Percentiles rank a stretch among this genome's conserved stretches.
Evolutionary conservation across 768 basidiomycete species (phyloP).

Genomic region (Boletus sp.): DNA sequence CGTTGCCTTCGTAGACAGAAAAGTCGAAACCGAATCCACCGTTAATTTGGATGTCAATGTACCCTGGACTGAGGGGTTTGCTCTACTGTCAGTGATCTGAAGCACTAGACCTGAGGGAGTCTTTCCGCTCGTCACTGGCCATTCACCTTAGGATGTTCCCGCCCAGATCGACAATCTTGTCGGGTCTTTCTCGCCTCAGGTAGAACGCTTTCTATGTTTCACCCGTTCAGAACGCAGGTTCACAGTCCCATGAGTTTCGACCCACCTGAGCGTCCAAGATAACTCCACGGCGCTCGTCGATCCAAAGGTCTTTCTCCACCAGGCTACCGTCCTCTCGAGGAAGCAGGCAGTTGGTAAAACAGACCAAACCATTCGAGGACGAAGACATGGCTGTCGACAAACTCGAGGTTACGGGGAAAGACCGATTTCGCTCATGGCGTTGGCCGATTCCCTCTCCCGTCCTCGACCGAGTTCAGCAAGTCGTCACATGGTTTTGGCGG

Average conservation of each 20-base stretch:
- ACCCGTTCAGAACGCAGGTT: constrained; percentile 1
- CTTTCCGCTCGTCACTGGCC: not conserved
- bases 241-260: not conserved
- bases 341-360: constrained; percentile 86
- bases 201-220: constrained; percentile 65
- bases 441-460: not conserved
- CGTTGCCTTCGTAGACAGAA: constrained; percentile 74
- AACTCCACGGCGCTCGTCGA: constrained; percentile 69
- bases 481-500: constrained; percentile 10
- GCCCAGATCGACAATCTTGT: constrained; percentile 60
- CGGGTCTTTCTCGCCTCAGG: constrained; percentile 56
- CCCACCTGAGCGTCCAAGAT: constrained; percentile 74
- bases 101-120: not conserved
- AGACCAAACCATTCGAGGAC: constrained; percentile 62
- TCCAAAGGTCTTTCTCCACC: constrained; percentile 74
- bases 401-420: constrained; percentile 8
- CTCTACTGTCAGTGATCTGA: constrained; percentile 8
- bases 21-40: constrained; percentile 89
- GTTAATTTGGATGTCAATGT: constrained; percentile 87
- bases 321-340: constrained; percentile 78
- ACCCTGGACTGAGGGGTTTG: constrained; percentile 60
- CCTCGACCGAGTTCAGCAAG: constrained; percentile 1
- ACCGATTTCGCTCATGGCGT: not conserved
- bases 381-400: constrained; percentile 20
- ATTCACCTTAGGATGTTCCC: constrained; percentile 74